These are phyloP conservation scores for Nicotiana attenuata DNA, from an alignment of 257 asterid species.

Conservation along the genomic window DNA sequence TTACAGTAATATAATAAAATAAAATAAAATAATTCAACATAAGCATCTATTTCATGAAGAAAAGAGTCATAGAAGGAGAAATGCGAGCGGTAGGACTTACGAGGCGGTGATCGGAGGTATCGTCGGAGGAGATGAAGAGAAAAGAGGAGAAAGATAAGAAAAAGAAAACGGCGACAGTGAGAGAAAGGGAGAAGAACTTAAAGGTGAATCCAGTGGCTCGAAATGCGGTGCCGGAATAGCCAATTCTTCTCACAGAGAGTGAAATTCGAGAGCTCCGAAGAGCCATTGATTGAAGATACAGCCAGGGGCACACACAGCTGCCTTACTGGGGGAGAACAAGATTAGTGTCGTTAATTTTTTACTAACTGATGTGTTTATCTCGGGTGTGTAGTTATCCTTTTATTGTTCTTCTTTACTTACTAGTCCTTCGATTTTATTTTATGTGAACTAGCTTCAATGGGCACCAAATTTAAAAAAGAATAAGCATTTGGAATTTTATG, in stretches of 20 bases:
- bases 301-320: too few species aligned
- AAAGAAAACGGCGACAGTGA: conserved; percentile 18
- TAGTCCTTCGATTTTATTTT: too few species aligned
- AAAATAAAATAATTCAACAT: background rate
- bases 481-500: too few species aligned
- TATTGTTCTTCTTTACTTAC: too few species aligned
- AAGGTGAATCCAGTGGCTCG: background rate
- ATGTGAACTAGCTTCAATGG: too few species aligned
- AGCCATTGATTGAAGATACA: background rate
- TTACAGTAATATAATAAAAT: background rate
- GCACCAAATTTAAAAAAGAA: too few species aligned
- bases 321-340: too few species aligned
- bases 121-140: conserved; percentile 21
- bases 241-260: background rate
- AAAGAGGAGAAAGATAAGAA: conserved; percentile 22
- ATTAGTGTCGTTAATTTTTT: too few species aligned
- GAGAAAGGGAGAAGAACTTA: conserved; percentile 24
- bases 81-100: conserved; percentile 18
- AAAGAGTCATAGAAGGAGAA: background rate
- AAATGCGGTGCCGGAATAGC: background rate
- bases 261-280: conserved; percentile 10
- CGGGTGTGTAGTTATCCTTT: too few species aligned
- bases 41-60: background rate
- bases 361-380: too few species aligned
- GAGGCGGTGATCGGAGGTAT: conserved; percentile 21